Percentiles rank a stretch among this genome's conserved stretches.
phyloP scores from a whole-genome alignment of 2,329 filamentous ascomycete genomes.

The Xylaria sp. region DNA sequence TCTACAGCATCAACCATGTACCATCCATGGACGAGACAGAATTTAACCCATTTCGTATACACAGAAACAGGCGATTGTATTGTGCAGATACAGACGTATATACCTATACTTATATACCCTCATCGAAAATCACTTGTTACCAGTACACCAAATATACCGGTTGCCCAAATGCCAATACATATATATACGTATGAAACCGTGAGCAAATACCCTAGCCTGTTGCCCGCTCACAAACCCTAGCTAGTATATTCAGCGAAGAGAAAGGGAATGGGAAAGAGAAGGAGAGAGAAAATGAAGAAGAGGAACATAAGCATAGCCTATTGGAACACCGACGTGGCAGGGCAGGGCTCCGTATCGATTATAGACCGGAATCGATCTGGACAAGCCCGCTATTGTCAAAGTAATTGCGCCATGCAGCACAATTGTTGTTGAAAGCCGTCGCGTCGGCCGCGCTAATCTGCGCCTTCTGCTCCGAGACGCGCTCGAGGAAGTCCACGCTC shows the following conservation, averaged over 20 bases:
- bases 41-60: not conserved
- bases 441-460: slow-evolving; percentile 33
- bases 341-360: slow-evolving; percentile 1
- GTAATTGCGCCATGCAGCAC: slow-evolving; percentile 37
- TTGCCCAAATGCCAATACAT: not conserved
- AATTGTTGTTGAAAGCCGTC: slow-evolving; percentile 35
- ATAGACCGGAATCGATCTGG: slow-evolving; percentile 40
- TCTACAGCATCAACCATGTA: too few relatives aligned
- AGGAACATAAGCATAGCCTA: not conserved
- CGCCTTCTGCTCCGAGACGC: slow-evolving; percentile 39
- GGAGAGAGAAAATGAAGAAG: not conserved
- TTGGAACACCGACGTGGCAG: not conserved
- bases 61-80: not conserved
- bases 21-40: not conserved
- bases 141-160: not conserved
- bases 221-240: not conserved
- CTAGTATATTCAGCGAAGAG: not conserved
- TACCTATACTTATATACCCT: not conserved
- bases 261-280: not conserved
- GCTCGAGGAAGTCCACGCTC: slow-evolving; percentile 63
- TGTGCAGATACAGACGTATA: not conserved
- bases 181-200: slow-evolving; percentile 7
- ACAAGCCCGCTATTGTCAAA: slow-evolving; percentile 27
- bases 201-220: not conserved
- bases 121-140: not conserved